phyloP scores from a whole-genome alignment of 768 basidiomycete genomes.

The Rubroboletus pulcherrimus region DNA sequence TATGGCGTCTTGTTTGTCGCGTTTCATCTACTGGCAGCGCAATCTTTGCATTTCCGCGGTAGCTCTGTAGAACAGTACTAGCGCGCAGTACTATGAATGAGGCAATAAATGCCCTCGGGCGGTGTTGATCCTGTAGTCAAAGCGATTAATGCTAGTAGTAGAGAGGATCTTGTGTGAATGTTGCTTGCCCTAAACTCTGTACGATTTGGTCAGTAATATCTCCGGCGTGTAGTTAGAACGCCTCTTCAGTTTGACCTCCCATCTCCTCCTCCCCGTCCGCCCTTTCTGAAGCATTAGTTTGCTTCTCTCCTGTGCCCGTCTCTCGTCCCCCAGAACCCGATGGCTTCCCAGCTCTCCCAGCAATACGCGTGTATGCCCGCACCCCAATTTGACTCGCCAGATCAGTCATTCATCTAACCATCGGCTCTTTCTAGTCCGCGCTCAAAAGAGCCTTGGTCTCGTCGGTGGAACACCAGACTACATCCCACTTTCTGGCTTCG shows the following conservation, averaged over 20 bases:
- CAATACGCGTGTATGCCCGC: constrained; percentile 79
- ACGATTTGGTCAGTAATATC: neutral
- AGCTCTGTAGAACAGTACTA: too few relatives aligned
- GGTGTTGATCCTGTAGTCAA: too few relatives aligned
- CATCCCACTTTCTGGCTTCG: constrained; percentile 56
- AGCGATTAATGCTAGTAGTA: too few relatives aligned
- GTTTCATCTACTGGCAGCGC: too few relatives aligned
- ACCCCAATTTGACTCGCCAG: neutral
- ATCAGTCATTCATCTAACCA: constrained; percentile 16
- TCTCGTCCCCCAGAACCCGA: constrained; percentile 36
- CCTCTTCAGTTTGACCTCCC: constrained; percentile 23
- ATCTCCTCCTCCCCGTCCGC: constrained; percentile 15
- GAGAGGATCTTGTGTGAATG: too few relatives aligned
- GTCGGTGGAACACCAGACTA: constrained; percentile 81
- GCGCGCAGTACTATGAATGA: too few relatives aligned
- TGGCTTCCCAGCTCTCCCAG: constrained; percentile 74
- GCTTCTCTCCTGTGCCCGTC: constrained; percentile 51
- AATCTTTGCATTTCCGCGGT: too few relatives aligned
- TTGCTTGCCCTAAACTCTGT: constrained; percentile 14
- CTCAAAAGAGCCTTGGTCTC: constrained; percentile 90
- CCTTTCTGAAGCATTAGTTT: constrained; percentile 74
- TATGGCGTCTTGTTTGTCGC: too few relatives aligned
- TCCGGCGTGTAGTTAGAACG: neutral
- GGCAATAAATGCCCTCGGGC: too few relatives aligned
- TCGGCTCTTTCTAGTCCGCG: constrained; percentile 59